Evolutionary conservation across 257 asterid genomes (phyloP), one percentile per base, ranked within the genome.

Genomic region (Lycium barbarum): DNA sequence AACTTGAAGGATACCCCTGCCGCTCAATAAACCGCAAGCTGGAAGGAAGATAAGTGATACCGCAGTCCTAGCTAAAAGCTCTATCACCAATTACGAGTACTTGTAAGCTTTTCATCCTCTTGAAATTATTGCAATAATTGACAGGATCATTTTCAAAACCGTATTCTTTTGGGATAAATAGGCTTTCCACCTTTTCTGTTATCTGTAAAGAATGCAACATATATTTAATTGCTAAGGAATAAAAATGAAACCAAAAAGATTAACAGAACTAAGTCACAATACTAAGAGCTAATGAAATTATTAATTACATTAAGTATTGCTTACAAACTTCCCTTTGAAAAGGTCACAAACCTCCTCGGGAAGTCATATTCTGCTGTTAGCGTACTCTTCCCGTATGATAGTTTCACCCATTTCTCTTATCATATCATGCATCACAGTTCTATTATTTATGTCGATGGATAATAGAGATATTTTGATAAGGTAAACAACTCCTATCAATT

Each of bases 321-420:
- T 47, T 49, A 67, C 80, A 80, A 68, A 43, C 53, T 51, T 67
- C 0, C 62, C 53, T 0, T 1, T 1, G 7, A 83, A 49, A 33
- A 66, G 79, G 9, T 66, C 67, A 12, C 0, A 0, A 9, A 83
- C 17, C 0, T 84, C 86, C 36, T 61, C 7, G 0, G 8, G n/a
- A 11, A 17, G 53, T 83, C 86, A 83, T 38, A 83, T 26, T 55
- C 83, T 54, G 49, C 83, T 83, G 72, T n/a, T 53, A 1, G 2
- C 0, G 2, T 54, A 63, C 22, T 83, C 59, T 47, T 51, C 65
- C 17, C 85, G 0, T 9, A 83, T 6, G 5, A 67, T 26, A 22
- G 2, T 67, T 15, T 33, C 38, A 1, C 85, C 85, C 65, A 83
- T 65, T 11, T 26, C 40, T 49, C 74, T 18, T 9, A 83, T 13